Evolutionary conservation across 768 basidiomycete genomes (phyloP).

Genomic region (Neoboletus brunneissimus): DNA sequence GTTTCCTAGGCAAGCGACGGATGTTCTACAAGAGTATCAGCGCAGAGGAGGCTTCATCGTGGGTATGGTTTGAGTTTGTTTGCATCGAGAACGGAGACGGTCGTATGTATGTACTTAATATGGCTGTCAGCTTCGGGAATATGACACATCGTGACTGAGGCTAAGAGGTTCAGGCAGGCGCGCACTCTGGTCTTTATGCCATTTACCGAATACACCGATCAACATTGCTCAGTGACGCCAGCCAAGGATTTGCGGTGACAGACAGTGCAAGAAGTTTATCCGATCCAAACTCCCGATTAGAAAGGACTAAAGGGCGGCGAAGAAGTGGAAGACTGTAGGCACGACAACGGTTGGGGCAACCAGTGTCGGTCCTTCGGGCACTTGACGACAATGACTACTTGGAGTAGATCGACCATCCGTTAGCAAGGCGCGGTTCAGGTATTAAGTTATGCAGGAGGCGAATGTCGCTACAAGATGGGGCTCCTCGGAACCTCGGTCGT

Average conservation of each 20-base stretch:
- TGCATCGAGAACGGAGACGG: neutral
- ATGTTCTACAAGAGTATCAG: slow-evolving; percentile 5
- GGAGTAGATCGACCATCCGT: slow-evolving; percentile 1
- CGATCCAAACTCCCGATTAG: neutral
- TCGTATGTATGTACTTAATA: neutral
- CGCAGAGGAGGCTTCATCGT: neutral
- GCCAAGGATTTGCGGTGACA: neutral
- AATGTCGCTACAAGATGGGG: neutral
- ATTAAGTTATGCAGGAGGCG: neutral
- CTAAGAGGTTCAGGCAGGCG: neutral
- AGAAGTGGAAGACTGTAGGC: slow-evolving; percentile 5
- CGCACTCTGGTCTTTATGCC: neutral
- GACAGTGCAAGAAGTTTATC: neutral
- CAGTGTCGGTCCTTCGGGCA: neutral
- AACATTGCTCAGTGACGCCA: neutral
- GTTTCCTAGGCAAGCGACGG: slow-evolving; percentile 21
- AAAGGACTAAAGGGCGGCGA: neutral
- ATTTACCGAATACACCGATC: neutral
- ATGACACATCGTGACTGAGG: neutral
- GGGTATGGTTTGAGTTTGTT: slow-evolving; percentile 7
- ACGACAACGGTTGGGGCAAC: slow-evolving; percentile 6
- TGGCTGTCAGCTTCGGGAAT: neutral
- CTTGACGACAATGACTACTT: neutral
- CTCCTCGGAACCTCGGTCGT: slow-evolving; percentile 14
- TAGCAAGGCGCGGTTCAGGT: neutral